Evolutionary conservation across 2,329 filamentous ascomycete species (phyloP).

Genomic region (Verticillium isaacii): DNA sequence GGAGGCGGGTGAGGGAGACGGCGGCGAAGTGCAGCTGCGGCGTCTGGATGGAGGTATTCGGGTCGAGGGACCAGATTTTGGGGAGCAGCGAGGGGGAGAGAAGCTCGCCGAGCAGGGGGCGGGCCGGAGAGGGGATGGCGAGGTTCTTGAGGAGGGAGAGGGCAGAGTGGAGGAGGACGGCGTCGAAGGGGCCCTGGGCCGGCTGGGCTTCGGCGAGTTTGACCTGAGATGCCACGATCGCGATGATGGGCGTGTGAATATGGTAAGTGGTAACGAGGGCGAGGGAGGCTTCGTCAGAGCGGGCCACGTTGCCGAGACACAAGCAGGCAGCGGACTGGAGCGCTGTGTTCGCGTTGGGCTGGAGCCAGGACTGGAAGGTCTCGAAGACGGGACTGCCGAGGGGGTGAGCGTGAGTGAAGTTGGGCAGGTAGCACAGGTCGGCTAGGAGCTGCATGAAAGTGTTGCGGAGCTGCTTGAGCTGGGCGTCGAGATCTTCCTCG

Average conservation of each 20-base stretch:
- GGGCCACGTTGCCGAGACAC: slow-evolving; percentile 56
- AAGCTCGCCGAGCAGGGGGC: slow-evolving; percentile 39
- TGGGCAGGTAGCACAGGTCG: slow-evolving; percentile 45
- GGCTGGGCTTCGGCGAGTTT: slow-evolving; percentile 16
- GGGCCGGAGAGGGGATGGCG: slow-evolving; percentile 53
- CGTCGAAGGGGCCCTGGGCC: slow-evolving; percentile 21
- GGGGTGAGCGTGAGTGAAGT: slow-evolving; percentile 36
- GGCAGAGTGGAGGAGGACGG: slow-evolving; percentile 51
- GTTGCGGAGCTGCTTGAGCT: slow-evolving; percentile 43
- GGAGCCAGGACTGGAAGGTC: slow-evolving; percentile 43
- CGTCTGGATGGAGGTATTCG: slow-evolving; percentile 33
- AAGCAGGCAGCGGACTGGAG: slow-evolving; percentile 57
- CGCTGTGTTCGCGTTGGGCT: slow-evolving; percentile 26
- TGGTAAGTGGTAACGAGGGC: slow-evolving; percentile 40
- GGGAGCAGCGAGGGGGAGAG: slow-evolving; percentile 43
- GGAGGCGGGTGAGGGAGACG: slow-evolving; percentile 51
- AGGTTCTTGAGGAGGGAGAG: slow-evolving; percentile 62
- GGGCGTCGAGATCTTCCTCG: slow-evolving; percentile 40
- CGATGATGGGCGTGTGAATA: slow-evolving; percentile 38
- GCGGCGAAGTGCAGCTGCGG: slow-evolving; percentile 55
- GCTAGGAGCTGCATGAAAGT: slow-evolving; percentile 47
- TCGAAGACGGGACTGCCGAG: slow-evolving; percentile 35
- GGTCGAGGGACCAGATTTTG: slow-evolving; percentile 47
- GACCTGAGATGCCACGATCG: slow-evolving; percentile 19
- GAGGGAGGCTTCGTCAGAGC: slow-evolving; percentile 49